Evolutionary conservation across 768 basidiomycete genomes (phyloP).

Genomic region (Agrocybe chaxingu): DNA sequence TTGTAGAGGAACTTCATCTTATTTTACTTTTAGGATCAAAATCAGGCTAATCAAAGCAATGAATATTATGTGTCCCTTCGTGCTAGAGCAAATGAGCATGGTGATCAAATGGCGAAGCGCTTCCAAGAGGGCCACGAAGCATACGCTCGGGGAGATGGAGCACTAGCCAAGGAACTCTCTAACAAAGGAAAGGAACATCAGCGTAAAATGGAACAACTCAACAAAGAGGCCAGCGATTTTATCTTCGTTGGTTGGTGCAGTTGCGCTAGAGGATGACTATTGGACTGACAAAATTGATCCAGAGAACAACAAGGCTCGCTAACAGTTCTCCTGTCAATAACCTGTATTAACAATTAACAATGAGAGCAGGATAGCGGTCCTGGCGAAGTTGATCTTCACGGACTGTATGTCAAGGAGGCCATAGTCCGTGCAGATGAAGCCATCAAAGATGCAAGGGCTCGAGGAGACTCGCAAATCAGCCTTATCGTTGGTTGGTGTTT

Average conservation of each 20-base stretch:
- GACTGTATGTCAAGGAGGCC: slow-evolving; percentile 92
- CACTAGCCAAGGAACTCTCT: slow-evolving; percentile 76
- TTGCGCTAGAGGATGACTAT: neutral
- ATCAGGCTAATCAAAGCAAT: slow-evolving; percentile 66
- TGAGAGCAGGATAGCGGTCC: slow-evolving; percentile 52
- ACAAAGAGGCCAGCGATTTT: slow-evolving; percentile 82
- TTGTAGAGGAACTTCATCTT: neutral
- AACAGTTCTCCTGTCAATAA: neutral
- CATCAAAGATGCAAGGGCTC: slow-evolving; percentile 60
- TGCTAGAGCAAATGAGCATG: slow-evolving; percentile 72
- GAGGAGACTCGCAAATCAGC: slow-evolving; percentile 62
- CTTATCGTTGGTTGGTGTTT: slow-evolving; percentile 77
- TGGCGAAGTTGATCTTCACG: slow-evolving; percentile 87
- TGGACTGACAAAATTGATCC: neutral
- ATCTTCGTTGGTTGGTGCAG: slow-evolving; percentile 68
- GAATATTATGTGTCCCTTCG: slow-evolving; percentile 69
- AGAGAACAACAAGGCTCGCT: slow-evolving; percentile 74
- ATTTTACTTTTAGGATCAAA: slow-evolving; percentile 38
- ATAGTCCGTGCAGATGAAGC: slow-evolving; percentile 69
- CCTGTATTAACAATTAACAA: neutral
- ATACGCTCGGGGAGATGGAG: slow-evolving; percentile 71
- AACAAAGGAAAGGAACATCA: slow-evolving; percentile 80
- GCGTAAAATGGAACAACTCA: slow-evolving; percentile 71
- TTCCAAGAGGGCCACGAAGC: slow-evolving; percentile 76
- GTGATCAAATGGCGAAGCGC: slow-evolving; percentile 70